Evolutionary conservation across 2,329 filamentous ascomycete genomes (phyloP).

Genomic region (Fusarium sp.): DNA sequence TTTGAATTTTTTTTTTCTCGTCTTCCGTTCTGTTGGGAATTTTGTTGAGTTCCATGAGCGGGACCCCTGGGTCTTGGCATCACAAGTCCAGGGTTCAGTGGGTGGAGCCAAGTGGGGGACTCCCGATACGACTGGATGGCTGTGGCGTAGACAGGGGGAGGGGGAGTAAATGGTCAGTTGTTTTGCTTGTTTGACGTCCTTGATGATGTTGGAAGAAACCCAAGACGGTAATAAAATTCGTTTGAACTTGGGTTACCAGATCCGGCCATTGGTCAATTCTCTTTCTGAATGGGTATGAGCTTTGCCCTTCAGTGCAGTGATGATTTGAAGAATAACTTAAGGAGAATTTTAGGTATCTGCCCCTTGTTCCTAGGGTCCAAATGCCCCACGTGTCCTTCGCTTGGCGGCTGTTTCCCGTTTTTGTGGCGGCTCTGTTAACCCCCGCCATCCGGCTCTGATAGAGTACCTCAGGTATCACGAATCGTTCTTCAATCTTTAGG

Average conservation of each 20-base stretch:
- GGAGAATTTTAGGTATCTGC: neutral
- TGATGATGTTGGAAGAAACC: neutral
- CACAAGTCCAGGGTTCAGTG: slow-evolving; percentile 35
- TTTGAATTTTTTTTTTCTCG: slow-evolving; percentile 25
- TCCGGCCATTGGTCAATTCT: neutral
- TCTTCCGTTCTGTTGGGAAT: slow-evolving; percentile 54
- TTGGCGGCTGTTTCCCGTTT: slow-evolving; percentile 20
- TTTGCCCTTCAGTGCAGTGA: neutral
- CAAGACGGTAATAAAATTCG: neutral
- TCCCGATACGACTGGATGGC: slow-evolving; percentile 23
- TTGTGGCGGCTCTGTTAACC: slow-evolving; percentile 25
- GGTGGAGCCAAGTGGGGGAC: slow-evolving; percentile 10
- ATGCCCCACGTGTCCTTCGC: slow-evolving; percentile 33
- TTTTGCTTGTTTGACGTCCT: slow-evolving; percentile 14
- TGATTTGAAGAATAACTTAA: neutral
- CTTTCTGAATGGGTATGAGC: neutral
- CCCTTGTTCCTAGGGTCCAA: slow-evolving; percentile 32
- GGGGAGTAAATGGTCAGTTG: neutral
- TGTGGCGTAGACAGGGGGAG: slow-evolving; percentile 20
- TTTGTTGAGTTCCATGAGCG: slow-evolving; percentile 51
- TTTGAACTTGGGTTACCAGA: neutral
- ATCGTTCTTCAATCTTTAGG: no score
- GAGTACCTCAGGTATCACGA: neutral
- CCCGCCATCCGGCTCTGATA: neutral
- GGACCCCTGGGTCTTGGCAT: slow-evolving; percentile 41